phyloP scores from a whole-genome alignment of 495 filamentous ascomycete species.

The Evernia prunastri region DNA sequence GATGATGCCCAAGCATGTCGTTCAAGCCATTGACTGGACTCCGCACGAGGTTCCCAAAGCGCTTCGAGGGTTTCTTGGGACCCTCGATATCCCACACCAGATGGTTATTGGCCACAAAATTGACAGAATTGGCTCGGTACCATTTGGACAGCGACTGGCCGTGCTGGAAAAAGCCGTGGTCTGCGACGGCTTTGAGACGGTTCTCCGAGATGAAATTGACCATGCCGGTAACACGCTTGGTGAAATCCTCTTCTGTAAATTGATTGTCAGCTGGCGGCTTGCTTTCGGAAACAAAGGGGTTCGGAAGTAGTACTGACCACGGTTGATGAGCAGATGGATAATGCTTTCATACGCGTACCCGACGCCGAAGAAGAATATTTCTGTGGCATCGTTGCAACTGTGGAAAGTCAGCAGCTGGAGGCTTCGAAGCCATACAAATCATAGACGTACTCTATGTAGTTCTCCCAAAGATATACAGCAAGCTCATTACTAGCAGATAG shows the following conservation, averaged over 20 bases:
- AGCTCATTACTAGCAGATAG: constrained; percentile 60
- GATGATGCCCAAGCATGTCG: constrained; percentile 59
- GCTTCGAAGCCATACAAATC: constrained; percentile 10
- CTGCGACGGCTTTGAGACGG: constrained; percentile 54
- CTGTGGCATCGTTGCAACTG: constrained; percentile 56
- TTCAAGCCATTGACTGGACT: constrained; percentile 49
- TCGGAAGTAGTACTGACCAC: constrained; percentile 42
- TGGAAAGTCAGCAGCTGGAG: not conserved
- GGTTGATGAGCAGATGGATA: constrained; percentile 59
- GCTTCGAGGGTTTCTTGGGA: constrained; percentile 55
- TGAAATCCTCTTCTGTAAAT: constrained; percentile 35
- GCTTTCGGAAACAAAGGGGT: not conserved
- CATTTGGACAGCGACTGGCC: constrained; percentile 59
- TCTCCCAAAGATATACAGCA: constrained; percentile 89
- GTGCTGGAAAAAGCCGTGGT: constrained; percentile 38
- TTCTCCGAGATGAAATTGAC: constrained; percentile 40
- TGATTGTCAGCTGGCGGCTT: not conserved
- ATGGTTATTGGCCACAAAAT: constrained; percentile 67
- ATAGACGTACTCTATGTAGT: constrained; percentile 68
- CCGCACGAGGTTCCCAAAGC: constrained; percentile 57
- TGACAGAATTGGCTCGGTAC: constrained; percentile 64
- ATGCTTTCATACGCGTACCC: constrained; percentile 68
- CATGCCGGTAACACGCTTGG: constrained; percentile 40
- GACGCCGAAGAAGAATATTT: constrained; percentile 78
- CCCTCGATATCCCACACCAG: constrained; percentile 59